Conservation (phyloP, 1,284 basidiomycete species). For the Ustanciosporium gigantosporum region DNA sequence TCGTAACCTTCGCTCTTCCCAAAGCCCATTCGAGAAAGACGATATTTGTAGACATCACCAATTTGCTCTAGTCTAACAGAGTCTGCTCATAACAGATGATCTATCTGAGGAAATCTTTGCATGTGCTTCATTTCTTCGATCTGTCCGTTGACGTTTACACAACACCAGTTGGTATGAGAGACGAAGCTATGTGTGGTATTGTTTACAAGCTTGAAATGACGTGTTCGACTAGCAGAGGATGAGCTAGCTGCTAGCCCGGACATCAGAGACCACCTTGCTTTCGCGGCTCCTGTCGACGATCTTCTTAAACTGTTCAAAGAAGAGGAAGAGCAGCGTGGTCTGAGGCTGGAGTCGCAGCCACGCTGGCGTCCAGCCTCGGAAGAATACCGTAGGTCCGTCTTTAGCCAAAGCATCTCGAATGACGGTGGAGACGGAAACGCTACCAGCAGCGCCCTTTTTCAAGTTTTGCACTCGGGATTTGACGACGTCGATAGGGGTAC, state of each 20-base stretch:
- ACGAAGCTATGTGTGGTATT: no score
- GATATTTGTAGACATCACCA: no score
- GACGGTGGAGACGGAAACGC: conserved; percentile 22
- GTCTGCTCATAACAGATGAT: background rate
- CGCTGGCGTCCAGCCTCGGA: conserved; percentile 66
- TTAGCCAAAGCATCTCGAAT: conserved; percentile 50
- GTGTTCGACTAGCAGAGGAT: no score
- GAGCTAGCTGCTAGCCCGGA: conserved; percentile 14
- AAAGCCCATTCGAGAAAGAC: no score
- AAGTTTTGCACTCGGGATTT: conserved; percentile 56
- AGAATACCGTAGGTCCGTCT: conserved; percentile 65
- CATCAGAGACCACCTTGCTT: conserved; percentile 1
- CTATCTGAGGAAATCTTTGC: background rate
- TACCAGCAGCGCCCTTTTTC: conserved; percentile 48
- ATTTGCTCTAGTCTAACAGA: no score
- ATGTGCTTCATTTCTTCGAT: no score
- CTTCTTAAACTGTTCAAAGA: conserved; percentile 53
- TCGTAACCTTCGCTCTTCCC: conserved; percentile 3
- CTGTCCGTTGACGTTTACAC: no score
- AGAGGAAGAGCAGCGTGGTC: conserved; percentile 56
- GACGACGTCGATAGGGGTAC: conserved; percentile 52
- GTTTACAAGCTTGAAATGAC: no score
- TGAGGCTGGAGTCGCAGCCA: conserved; percentile 62
- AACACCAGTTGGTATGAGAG: no score
- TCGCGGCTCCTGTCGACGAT: conserved; percentile 43